These are phyloP conservation scores for Neonectria magnoliae DNA, from an alignment of 2,329 filamentous ascomycete genomes.

Conservation along the genomic window DNA sequence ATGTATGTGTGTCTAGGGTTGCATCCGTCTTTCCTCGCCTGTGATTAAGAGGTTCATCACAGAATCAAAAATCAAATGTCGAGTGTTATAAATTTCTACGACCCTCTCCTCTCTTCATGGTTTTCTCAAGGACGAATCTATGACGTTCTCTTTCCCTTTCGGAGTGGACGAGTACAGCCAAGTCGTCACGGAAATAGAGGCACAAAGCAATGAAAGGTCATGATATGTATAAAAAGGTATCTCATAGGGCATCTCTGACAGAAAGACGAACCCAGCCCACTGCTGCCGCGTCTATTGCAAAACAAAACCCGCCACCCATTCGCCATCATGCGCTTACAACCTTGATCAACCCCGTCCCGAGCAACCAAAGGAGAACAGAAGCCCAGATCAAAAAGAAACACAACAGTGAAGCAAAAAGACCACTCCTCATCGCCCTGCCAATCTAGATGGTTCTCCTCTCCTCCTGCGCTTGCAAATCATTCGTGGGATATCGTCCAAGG, in stretches of 20 bases:
- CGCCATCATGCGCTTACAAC: background rate
- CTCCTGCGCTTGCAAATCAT: constrained; percentile 9
- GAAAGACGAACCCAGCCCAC: constrained; percentile 11
- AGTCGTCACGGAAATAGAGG: background rate
- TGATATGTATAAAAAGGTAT: constrained; percentile 4
- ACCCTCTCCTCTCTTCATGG: background rate
- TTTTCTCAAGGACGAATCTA: background rate
- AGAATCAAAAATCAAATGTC: background rate
- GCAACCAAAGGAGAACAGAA: constrained; percentile 10
- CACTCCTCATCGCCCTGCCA: constrained; percentile 8
- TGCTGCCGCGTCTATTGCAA: constrained; percentile 8
- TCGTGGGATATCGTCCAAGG: constrained; percentile 22
- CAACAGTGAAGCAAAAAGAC: background rate
- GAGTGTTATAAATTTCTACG: too few species aligned
- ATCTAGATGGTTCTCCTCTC: constrained; percentile 3
- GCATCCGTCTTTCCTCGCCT: background rate
- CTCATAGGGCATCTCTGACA: constrained; percentile 14
- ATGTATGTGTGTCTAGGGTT: background rate
- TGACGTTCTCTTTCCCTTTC: too few species aligned
- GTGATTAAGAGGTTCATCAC: too few species aligned
- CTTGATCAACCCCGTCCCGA: constrained; percentile 2
- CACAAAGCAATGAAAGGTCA: background rate
- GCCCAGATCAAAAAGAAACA: constrained; percentile 6
- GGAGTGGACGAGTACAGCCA: too few species aligned
- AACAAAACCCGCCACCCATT: background rate